Evolutionary conservation across 1,284 basidiomycete genomes (phyloP).

Genomic region (Rugosomyces carneus): DNA sequence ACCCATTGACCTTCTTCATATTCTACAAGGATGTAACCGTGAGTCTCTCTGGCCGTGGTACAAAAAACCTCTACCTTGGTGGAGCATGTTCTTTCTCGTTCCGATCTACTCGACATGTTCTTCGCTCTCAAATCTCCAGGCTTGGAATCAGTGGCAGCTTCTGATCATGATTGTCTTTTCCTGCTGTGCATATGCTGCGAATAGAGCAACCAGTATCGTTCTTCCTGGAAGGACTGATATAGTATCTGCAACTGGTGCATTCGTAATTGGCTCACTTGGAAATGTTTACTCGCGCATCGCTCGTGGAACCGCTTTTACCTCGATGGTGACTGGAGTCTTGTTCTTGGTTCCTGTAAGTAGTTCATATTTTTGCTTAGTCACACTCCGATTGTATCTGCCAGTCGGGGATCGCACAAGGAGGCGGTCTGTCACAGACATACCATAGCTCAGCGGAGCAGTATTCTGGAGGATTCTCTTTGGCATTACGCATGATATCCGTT

Average conservation of each 20-base stretch:
- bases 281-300: conserved; percentile 76
- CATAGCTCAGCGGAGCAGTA: conserved; percentile 61
- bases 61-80: conserved; percentile 69
- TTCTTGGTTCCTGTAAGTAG: conserved; percentile 73
- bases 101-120: conserved; percentile 75
- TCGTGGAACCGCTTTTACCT: conserved; percentile 79
- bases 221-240: conserved; percentile 49
- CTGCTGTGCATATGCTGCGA: conserved; percentile 69
- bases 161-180: conserved; percentile 77
- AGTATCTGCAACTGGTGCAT: conserved; percentile 73
- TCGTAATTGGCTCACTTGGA: conserved; percentile 75
- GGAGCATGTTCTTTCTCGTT: conserved; percentile 72
- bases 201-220: conserved; percentile 46
- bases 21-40: conserved; percentile 58
- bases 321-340: conserved; percentile 84
- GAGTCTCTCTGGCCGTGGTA: conserved; percentile 72
- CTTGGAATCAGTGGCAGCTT: conserved; percentile 58
- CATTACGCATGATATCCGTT: conserved; percentile 76
- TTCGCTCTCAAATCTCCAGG: conserved; percentile 76
- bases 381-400: conserved; percentile 21
- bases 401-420: conserved; percentile 83
- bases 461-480: conserved; percentile 61
- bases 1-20: neutral
- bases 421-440: conserved; percentile 71
- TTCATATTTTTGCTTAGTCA: neutral